These are phyloP conservation scores for Cardiospermum halicacabum DNA, from an alignment of 345 rosid genomes.

Conservation along the genomic window DNA sequence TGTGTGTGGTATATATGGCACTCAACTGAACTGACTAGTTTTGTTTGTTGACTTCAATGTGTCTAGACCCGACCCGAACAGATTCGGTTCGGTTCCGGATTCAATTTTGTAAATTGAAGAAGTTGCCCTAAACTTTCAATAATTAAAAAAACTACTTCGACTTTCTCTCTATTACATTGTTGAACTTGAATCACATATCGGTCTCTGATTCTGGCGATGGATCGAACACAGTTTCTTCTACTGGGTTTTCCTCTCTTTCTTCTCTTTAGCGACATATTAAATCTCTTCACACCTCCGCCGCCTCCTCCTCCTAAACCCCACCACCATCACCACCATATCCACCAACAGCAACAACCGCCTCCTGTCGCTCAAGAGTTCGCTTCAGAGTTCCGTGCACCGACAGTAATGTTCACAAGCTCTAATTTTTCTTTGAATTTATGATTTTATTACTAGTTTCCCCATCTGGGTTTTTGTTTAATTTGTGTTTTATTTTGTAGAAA, in stretches of 20 bases:
- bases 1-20: too few relatives aligned
- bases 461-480: background rate
- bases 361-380: slow-evolving; percentile 25
- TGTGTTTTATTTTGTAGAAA: slow-evolving; percentile 32
- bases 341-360: slow-evolving; percentile 26
- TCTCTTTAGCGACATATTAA: slow-evolving; percentile 53
- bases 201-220: slow-evolving; percentile 36
- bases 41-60: too few relatives aligned
- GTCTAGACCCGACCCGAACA: too few relatives aligned
- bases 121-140: too few relatives aligned
- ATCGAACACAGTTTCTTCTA: slow-evolving; percentile 45
- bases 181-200: background rate
- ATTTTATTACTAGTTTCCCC: background rate
- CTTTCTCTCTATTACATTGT: background rate
- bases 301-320: slow-evolving; percentile 39
- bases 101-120: too few relatives aligned
- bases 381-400: slow-evolving; percentile 43
- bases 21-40: too few relatives aligned
- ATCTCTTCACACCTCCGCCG: slow-evolving; percentile 73
- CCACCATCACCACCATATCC: slow-evolving; percentile 32
- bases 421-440: background rate
- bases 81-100: too few relatives aligned
- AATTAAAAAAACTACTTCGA: too few relatives aligned
- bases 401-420: background rate
- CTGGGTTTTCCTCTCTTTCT: slow-evolving; percentile 63